phyloP scores from a whole-genome alignment of 805 yeast species.

The Kurtzmaniella fragi region DNA sequence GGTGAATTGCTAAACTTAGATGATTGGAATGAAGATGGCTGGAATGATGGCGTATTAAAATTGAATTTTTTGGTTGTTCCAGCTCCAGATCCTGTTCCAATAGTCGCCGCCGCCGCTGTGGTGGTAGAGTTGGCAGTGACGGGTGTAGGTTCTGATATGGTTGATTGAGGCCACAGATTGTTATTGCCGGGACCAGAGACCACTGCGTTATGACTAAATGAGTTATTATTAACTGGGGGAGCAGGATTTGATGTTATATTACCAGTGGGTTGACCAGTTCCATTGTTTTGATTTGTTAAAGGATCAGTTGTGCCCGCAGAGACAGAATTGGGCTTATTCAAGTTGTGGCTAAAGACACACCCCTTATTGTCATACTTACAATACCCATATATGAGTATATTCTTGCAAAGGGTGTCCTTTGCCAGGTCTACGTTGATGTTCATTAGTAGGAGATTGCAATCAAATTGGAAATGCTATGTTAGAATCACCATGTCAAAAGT shows the following conservation, averaged over 20 bases:
- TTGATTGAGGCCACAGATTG: too few relatives aligned
- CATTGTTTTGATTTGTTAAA: not conserved
- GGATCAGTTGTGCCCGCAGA: not conserved
- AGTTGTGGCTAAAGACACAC: constrained; percentile 69
- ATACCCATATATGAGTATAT: constrained; percentile 78
- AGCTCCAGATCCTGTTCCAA: not conserved
- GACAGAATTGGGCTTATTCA: constrained; percentile 12
- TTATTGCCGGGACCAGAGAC: too few relatives aligned
- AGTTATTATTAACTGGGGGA: too few relatives aligned
- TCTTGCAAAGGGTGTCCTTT: constrained; percentile 75
- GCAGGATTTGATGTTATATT: not conserved
- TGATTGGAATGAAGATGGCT: constrained; percentile 25
- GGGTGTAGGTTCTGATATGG: constrained; percentile 2
- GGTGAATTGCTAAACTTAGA: constrained; percentile 46
- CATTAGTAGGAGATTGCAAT: constrained; percentile 9
- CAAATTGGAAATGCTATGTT: too few relatives aligned
- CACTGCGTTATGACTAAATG: too few relatives aligned
- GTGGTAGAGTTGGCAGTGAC: constrained; percentile 3
- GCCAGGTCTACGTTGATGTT: constrained; percentile 52
- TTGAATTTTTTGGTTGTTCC: constrained; percentile 20
- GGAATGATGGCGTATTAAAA: constrained; percentile 39
- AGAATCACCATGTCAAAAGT: too few relatives aligned
- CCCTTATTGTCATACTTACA: constrained; percentile 87
- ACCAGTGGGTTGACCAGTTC: not conserved
- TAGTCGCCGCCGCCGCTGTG: constrained; percentile 5